phyloP scores from a whole-genome alignment of 2,329 filamentous ascomycete genomes.

The Colletotrichum nymphaeae region DNA sequence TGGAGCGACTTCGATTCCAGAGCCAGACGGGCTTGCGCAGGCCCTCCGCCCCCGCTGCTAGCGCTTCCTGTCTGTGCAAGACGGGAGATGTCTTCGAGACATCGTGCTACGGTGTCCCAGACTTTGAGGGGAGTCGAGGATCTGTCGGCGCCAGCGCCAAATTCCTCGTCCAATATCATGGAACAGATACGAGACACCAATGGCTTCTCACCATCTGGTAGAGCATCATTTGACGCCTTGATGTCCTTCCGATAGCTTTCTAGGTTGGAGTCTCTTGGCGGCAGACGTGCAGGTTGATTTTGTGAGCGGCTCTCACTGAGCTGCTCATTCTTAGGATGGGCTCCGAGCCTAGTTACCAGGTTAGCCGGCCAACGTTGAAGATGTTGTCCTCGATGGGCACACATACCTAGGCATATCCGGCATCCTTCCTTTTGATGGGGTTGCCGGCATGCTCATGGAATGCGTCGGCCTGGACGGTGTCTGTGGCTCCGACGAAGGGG shows the following conservation, averaged over 20 bases:
- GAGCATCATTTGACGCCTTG: not conserved
- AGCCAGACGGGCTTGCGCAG: not conserved
- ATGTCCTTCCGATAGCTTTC: not conserved
- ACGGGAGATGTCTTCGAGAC: constrained; percentile 16
- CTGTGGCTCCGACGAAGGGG: not conserved
- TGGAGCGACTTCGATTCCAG: too few species aligned
- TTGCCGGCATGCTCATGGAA: constrained; percentile 2
- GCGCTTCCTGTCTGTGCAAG: not conserved
- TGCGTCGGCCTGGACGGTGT: not conserved
- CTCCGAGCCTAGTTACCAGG: not conserved
- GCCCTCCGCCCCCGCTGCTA: not conserved
- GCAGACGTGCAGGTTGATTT: not conserved
- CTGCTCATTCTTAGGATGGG: not conserved
- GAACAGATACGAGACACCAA: constrained; percentile 26
- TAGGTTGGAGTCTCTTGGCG: not conserved
- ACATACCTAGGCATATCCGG: constrained; percentile 15
- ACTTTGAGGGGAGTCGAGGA: constrained; percentile 28
- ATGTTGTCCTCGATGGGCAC: fast-evolving
- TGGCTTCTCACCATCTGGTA: not conserved
- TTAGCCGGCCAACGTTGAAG: not conserved
- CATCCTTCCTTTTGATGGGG: constrained; percentile 20
- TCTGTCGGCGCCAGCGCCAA: constrained; percentile 8
- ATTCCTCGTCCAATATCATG: constrained; percentile 25
- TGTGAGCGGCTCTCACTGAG: not conserved
- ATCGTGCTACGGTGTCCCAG: constrained; percentile 23